phyloP scores from a whole-genome alignment of 1,139 yeast genomes.

The Taiozyma onychis region DNA sequence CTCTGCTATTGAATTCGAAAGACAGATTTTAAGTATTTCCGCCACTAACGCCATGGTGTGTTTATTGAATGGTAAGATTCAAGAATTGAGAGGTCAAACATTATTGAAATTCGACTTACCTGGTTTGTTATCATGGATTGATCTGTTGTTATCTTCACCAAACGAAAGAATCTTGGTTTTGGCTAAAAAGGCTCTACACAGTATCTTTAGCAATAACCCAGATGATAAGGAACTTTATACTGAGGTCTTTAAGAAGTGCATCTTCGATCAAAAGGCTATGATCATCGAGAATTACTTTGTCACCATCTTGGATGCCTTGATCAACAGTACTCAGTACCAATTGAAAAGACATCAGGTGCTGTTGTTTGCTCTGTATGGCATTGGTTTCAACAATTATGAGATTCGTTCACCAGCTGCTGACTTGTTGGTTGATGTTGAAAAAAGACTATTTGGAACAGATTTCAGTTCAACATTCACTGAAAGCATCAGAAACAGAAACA shows the following conservation, averaged over 20 bases:
- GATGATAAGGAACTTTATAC: slow-evolving; percentile 50
- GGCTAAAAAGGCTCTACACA: slow-evolving; percentile 70
- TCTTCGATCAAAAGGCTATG: slow-evolving; percentile 45
- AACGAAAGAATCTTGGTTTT: slow-evolving; percentile 54
- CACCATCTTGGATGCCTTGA: slow-evolving; percentile 60
- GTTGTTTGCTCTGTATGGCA: slow-evolving; percentile 60
- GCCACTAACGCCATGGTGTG: slow-evolving; percentile 82
- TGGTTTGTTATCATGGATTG: slow-evolving; percentile 73
- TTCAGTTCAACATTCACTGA: slow-evolving; percentile 48
- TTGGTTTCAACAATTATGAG: slow-evolving; percentile 58
- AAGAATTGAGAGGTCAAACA: slow-evolving; percentile 41
- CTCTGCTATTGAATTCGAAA: slow-evolving; percentile 83
- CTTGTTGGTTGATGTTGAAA: slow-evolving; percentile 52
- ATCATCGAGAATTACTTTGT: slow-evolving; percentile 66
- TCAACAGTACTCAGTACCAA: slow-evolving; percentile 36
- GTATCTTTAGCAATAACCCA: slow-evolving; percentile 56
- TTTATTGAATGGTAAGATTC: slow-evolving; percentile 62
- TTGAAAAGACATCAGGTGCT: slow-evolving; percentile 51
- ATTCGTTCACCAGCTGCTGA: slow-evolving; percentile 61
- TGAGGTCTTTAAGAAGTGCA: slow-evolving; percentile 67
- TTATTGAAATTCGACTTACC: slow-evolving; percentile 65
- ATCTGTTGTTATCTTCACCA: slow-evolving; percentile 55
- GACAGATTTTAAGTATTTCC: slow-evolving; percentile 62
- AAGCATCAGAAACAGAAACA: slow-evolving; percentile 58
- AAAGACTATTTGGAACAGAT: slow-evolving; percentile 41